A percentile compares a stretch with the other conserved stretches of the same genome.
Conservation (phyloP, 2,329 filamentous ascomycete genomes). For the Neofusicoccum cordaticola region DNA sequence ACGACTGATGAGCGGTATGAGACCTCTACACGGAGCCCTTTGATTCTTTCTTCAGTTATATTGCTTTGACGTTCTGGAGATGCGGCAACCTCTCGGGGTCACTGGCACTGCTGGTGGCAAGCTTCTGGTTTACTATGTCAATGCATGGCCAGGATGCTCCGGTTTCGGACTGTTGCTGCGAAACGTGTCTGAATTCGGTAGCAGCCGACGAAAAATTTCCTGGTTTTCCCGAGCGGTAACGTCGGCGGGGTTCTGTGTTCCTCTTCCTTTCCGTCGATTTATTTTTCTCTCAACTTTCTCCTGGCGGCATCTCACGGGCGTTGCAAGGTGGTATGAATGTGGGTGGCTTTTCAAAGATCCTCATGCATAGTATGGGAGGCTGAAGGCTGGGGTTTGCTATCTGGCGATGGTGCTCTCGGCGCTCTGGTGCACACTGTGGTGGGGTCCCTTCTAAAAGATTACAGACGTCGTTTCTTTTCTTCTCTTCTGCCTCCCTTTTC, state of each 20-base stretch:
- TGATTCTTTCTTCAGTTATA: background rate
- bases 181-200: background rate
- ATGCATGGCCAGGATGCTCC: background rate
- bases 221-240: background rate
- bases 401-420: constrained; percentile 13
- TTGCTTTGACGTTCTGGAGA: background rate
- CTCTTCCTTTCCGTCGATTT: background rate
- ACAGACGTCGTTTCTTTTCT: background rate
- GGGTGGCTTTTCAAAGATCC: constrained; percentile 5
- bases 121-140: background rate
- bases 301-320: constrained; percentile 13
- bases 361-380: constrained; percentile 10
- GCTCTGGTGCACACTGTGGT: constrained; percentile 8
- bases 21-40: background rate
- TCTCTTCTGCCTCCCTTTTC: background rate
- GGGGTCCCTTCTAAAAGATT: background rate
- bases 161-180: background rate
- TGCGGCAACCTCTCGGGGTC: background rate
- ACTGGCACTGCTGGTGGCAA: background rate
- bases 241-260: background rate
- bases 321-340: constrained; percentile 8
- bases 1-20: background rate
- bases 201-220: no score
- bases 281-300: background rate
- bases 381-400: constrained; percentile 8